phyloP scores from a whole-genome alignment of 352 stramenopile genomes.

The Pythium phragmitis region DNA sequence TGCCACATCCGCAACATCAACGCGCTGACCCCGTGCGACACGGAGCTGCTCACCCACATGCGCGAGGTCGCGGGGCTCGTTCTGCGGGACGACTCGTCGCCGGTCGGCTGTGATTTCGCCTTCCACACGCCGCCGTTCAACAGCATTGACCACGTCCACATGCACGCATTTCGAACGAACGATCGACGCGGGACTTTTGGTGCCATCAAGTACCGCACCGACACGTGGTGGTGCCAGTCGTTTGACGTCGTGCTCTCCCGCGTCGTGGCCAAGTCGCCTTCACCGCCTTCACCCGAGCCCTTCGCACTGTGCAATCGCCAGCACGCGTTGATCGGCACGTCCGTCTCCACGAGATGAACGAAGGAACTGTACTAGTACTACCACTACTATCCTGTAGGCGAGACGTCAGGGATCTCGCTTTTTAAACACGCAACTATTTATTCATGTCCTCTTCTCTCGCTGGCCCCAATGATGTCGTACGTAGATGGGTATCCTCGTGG shows the following conservation, averaged over 20 bases:
- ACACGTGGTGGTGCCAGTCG: conserved; percentile 86
- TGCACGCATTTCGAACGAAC: conserved; percentile 78
- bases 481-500: not conserved
- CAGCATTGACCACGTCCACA: conserved; percentile 90
- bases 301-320: conserved; percentile 5
- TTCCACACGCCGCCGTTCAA: conserved; percentile 89
- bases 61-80: conserved; percentile 58
- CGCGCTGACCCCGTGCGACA: conserved; percentile 59
- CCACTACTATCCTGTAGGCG: not conserved
- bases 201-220: conserved; percentile 84
- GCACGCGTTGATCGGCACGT: not conserved
- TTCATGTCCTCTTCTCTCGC: not conserved
- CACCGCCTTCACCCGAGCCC: not conserved
- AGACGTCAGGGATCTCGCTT: not conserved
- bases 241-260: conserved; percentile 73
- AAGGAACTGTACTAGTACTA: conserved; percentile 1
- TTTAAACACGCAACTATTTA: conserved; percentile 8
- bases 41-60: conserved; percentile 66
- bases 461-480: not conserved
- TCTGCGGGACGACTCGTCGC: conserved; percentile 20
- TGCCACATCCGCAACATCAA: conserved; percentile 88
- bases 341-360: conserved; percentile 11
- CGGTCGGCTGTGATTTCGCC: conserved; percentile 64
- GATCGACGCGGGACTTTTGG: conserved; percentile 44
- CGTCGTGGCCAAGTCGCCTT: conserved; percentile 1